Evolutionary conservation across 306 rosid species (phyloP).

Genomic region (Dryas drummondii): DNA sequence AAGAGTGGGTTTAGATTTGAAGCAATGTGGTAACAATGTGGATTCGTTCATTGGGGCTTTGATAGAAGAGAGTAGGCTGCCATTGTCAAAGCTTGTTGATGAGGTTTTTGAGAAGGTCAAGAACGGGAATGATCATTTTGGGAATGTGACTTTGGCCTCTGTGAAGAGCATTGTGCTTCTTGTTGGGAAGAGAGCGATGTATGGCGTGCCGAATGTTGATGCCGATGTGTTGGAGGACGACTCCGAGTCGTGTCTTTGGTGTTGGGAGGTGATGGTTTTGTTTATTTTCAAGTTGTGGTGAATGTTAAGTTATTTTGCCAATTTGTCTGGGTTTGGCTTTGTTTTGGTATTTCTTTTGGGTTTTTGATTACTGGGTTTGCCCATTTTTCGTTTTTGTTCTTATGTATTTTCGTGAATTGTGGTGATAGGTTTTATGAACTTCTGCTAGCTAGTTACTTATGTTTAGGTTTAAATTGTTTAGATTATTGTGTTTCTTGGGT

Average conservation of each 20-base stretch:
- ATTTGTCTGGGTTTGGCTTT: background rate
- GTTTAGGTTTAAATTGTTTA: background rate
- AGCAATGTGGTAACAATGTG: constrained; percentile 27
- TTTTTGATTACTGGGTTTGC: background rate
- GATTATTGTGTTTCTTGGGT: background rate
- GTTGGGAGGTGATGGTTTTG: constrained; percentile 79
- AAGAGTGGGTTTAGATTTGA: constrained; percentile 39
- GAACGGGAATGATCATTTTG: constrained; percentile 26
- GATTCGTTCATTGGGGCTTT: constrained; percentile 56
- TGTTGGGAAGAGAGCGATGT: constrained; percentile 76
- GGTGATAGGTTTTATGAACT: background rate
- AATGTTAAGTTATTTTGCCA: background rate
- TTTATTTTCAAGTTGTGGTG: background rate
- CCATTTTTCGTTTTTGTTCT: background rate
- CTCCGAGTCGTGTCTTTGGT: constrained; percentile 78
- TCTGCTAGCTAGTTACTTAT: background rate
- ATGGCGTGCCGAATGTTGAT: constrained; percentile 71
- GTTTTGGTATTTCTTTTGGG: background rate
- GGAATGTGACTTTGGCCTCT: constrained; percentile 48
- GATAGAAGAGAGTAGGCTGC: constrained; percentile 79
- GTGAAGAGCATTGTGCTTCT: constrained; percentile 66
- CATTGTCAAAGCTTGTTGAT: constrained; percentile 69
- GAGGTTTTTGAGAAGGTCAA: constrained; percentile 48
- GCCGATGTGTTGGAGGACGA: constrained; percentile 89
- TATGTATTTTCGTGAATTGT: background rate